These are phyloP conservation scores for Albatrellus ellisii DNA, from an alignment of 768 basidiomycete genomes.

Conservation along the genomic window DNA sequence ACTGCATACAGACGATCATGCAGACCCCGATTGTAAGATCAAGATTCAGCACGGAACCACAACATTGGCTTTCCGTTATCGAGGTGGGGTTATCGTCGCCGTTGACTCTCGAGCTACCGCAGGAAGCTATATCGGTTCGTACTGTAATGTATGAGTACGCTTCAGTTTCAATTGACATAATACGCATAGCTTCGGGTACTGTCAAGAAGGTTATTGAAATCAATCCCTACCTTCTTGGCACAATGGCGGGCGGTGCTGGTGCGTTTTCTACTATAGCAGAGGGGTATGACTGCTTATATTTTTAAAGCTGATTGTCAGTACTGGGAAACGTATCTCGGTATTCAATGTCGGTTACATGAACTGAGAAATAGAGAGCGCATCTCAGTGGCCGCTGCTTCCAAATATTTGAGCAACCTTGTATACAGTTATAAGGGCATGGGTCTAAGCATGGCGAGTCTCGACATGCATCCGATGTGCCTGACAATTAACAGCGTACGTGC, in stretches of 20 bases:
- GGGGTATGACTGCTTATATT: background rate
- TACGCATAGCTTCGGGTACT: constrained; percentile 71
- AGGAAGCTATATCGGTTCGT: constrained; percentile 96
- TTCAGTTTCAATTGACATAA: background rate
- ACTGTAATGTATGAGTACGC: no score
- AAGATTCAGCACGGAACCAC: constrained; percentile 99
- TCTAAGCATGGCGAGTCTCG: constrained; percentile 77
- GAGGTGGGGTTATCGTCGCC: constrained; percentile 96
- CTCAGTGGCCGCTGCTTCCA: constrained; percentile 97
- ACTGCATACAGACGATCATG: constrained; percentile 90
- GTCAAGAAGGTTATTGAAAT: constrained; percentile 99
- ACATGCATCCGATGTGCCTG: background rate
- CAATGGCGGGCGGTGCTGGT: constrained; percentile 99
- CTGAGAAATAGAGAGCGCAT: constrained; percentile 94
- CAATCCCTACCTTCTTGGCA: constrained; percentile 96
- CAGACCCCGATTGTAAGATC: constrained; percentile 88
- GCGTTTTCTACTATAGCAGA: no score
- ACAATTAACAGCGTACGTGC: constrained; percentile 1
- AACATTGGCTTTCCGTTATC: constrained; percentile 91
- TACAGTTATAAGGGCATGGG: constrained; percentile 99
- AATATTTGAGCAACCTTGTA: constrained; percentile 93
- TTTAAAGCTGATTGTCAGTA: constrained; percentile 81
- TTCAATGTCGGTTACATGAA: constrained; percentile 94
- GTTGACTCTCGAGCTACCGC: constrained; percentile 98
- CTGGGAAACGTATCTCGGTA: constrained; percentile 99